A percentile compares a stretch with the other conserved stretches of the same genome.
Evolutionary conservation across 2,329 filamentous ascomycete genomes (phyloP).

Genomic region (Celoporthe dispersa): DNA sequence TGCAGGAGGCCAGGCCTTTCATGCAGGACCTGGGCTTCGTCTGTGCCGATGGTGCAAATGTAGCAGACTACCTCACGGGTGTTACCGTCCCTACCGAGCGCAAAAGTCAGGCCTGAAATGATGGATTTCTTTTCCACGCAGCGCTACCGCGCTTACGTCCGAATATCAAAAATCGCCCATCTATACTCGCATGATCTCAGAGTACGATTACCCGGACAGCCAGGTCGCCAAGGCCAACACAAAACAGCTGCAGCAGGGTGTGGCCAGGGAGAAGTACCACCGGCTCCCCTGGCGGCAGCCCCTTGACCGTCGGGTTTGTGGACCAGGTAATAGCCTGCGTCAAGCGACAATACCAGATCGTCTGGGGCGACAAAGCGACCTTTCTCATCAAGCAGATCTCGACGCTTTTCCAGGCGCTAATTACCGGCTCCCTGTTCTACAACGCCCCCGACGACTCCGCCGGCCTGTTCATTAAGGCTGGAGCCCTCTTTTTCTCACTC

Average conservation of each 20-base stretch:
- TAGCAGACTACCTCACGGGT: slow-evolving; percentile 69
- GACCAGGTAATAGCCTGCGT: slow-evolving; percentile 62
- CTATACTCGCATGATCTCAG: slow-evolving; percentile 52
- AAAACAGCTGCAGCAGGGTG: slow-evolving; percentile 56
- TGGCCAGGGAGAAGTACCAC: slow-evolving; percentile 59
- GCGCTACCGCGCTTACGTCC: slow-evolving; percentile 46
- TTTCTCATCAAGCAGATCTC: slow-evolving; percentile 66
- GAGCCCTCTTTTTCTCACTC: slow-evolving; percentile 67
- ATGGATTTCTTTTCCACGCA: slow-evolving; percentile 52
- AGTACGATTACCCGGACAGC: slow-evolving; percentile 61
- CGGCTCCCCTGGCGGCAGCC: slow-evolving; percentile 56
- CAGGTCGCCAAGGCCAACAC: slow-evolving; percentile 54
- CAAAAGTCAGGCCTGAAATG: slow-evolving; percentile 54
- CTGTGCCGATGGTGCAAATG: slow-evolving; percentile 64
- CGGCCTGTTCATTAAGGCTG: slow-evolving; percentile 67
- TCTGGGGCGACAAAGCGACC: slow-evolving; percentile 67
- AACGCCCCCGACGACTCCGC: slow-evolving; percentile 59
- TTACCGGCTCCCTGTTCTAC: slow-evolving; percentile 71
- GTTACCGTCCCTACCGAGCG: slow-evolving; percentile 71
- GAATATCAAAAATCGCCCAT: slow-evolving; percentile 59
- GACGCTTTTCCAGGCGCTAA: slow-evolving; percentile 62
- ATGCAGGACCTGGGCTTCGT: slow-evolving; percentile 69
- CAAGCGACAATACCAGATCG: slow-evolving; percentile 65
- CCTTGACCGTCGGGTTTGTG: slow-evolving; percentile 58
- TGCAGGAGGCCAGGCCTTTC: slow-evolving; percentile 62